Evolutionary conservation across 1,284 basidiomycete genomes (phyloP).

Genomic region (Sanghuangporus sanghuang): DNA sequence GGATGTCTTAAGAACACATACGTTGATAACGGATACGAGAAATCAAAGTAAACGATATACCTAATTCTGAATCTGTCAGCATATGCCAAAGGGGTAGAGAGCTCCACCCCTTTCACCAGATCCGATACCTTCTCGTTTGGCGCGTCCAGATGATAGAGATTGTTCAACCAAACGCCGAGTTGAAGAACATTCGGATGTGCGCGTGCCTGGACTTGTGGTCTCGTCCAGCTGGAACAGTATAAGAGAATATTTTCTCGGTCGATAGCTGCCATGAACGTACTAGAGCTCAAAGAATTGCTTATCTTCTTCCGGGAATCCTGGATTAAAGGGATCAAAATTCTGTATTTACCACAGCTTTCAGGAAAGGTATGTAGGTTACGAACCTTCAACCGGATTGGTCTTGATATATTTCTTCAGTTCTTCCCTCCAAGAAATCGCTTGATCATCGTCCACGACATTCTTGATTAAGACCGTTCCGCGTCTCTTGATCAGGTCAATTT

Average conservation of each 20-base stretch:
- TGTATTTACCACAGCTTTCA: no score
- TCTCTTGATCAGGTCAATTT: slow-evolving; percentile 46
- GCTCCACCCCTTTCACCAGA: slow-evolving; percentile 50
- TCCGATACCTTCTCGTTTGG: slow-evolving; percentile 22
- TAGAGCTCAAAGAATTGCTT: slow-evolving; percentile 73
- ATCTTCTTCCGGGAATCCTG: slow-evolving; percentile 50
- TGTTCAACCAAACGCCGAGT: slow-evolving; percentile 57
- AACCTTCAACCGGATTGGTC: slow-evolving; percentile 51
- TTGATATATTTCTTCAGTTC: slow-evolving; percentile 51
- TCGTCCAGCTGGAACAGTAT: slow-evolving; percentile 53
- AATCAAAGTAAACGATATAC: neutral
- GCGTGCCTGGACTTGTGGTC: slow-evolving; percentile 65
- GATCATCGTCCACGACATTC: slow-evolving; percentile 51
- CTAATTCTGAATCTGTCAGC: slow-evolving; percentile 79
- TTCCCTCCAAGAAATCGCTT: slow-evolving; percentile 53
- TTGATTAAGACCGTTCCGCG: slow-evolving; percentile 59
- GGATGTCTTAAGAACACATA: slow-evolving; percentile 43
- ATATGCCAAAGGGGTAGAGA: slow-evolving; percentile 67
- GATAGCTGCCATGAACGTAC: slow-evolving; percentile 33
- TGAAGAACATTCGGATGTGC: slow-evolving; percentile 70
- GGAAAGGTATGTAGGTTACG: neutral
- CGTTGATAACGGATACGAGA: neutral
- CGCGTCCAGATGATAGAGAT: slow-evolving; percentile 42
- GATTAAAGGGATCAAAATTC: neutral
- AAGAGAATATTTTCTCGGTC: neutral